Evolutionary conservation across 345 rosid genomes (phyloP), one percentile per base, ranked within the genome.

Genomic region (Brassica cretica): DNA sequence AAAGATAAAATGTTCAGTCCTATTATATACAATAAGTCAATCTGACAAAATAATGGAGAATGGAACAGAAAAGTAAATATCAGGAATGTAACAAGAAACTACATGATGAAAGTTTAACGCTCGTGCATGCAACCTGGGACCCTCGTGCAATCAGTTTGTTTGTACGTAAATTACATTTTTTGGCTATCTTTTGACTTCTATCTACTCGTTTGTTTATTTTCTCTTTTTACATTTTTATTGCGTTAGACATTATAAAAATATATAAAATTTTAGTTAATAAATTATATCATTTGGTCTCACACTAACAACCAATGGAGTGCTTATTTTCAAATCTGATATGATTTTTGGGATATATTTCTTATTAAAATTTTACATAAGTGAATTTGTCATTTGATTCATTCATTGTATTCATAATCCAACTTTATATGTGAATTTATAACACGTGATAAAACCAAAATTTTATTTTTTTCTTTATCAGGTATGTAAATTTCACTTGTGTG

Each of bases 41-140:
- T 21, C 24, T 21, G 24, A 21, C 24, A 62, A 49, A 49, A 76
- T 70, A 69, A 76, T 76, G 65, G 63, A 32, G 27, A 33, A 24
- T 2, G 56, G n/a, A 70, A 41, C 44, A 68, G 6, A 66, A 56
- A 67, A 12, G 68, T 25, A 66, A 16, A 44, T 8, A 32, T 29
- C 46, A 76, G 61, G 24, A 29, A 76, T 60, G 51, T 44, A 29
- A 68, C 15, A 51, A 53, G 68, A 76, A 68, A 60, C 74, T 76
- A 46, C 49, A 76, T 76, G 70, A 76, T 77, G 75, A 70, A 63
- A 32, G 3, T 4, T 35, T 35, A 64, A 25, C 33, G 0, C 58
- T 53, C 75, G 80, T 77, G 75, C 71, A 64, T 24, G 64, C 64
- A 76, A 49, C 19, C 39, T 63, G 80, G 80, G 75, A 70, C 70